Conservation (phyloP, 2,329 filamentous ascomycete genomes). For the Ceratocystis albifundus region DNA sequence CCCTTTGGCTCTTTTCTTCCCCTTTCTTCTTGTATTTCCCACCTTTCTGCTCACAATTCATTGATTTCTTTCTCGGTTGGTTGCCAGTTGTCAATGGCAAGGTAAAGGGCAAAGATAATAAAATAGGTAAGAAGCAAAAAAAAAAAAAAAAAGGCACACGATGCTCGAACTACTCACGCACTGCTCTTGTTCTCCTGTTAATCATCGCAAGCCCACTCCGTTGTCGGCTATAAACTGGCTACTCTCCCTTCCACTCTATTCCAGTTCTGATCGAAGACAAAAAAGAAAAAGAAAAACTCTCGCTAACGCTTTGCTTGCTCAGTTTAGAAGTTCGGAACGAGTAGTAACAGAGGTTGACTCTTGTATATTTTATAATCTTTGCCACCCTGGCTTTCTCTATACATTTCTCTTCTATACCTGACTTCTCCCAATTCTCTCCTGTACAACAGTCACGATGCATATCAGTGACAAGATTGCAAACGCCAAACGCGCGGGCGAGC, state of each 20-base stretch:
- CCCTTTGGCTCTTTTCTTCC: neutral
- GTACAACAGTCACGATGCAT: conserved; percentile 57
- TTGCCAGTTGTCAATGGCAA: neutral
- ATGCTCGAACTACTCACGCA: neutral
- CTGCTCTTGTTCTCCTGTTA: neutral
- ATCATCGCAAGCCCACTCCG: conserved; percentile 5
- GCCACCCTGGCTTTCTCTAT: conserved; percentile 2
- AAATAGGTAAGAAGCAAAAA: neutral
- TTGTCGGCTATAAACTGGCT: neutral
- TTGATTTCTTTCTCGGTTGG: conserved; percentile 11
- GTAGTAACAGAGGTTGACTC: conserved; percentile 6
- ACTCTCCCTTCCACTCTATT: neutral
- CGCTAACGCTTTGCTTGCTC: neutral
- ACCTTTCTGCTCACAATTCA: neutral
- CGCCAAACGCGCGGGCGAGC: conserved; percentile 63
- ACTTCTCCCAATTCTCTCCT: neutral
- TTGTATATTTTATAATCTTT: conserved; percentile 6
- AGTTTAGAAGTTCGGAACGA: neutral
- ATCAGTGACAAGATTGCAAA: conserved; percentile 84
- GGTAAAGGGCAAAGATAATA: neutral
- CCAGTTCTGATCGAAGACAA: too few species aligned
- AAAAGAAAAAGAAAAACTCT: too few species aligned
- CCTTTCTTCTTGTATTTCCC: neutral
- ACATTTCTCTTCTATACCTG: conserved; percentile 1
- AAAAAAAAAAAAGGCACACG: too few species aligned